Evolutionary conservation across 768 basidiomycete genomes (phyloP).

Genomic region (Candolleomyces aberdarensis): DNA sequence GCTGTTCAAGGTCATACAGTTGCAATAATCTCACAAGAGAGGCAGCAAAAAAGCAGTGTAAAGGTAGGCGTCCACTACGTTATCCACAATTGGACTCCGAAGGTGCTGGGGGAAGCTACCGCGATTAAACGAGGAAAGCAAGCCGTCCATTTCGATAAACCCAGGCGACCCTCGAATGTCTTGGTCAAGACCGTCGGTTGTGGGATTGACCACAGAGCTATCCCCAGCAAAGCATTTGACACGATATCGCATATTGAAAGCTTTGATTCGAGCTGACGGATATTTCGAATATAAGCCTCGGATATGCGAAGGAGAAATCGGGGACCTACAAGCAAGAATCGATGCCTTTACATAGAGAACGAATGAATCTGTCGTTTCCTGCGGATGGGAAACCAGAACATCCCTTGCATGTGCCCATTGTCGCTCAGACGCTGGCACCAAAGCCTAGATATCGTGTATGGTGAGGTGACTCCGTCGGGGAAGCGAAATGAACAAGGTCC

Average conservation of each 20-base stretch:
- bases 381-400: slow-evolving; percentile 58
- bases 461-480: background rate
- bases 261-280: slow-evolving; percentile 42
- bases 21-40: slow-evolving; percentile 30
- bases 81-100: slow-evolving; percentile 52
- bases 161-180: slow-evolving; percentile 60
- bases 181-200: slow-evolving; percentile 36
- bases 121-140: slow-evolving; percentile 49
- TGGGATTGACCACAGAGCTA: slow-evolving; percentile 37
- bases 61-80: slow-evolving; percentile 57
- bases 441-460: slow-evolving; percentile 26
- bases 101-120: slow-evolving; percentile 55
- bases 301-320: background rate
- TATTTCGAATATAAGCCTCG: background rate
- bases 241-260: slow-evolving; percentile 65
- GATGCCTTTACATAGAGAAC: slow-evolving; percentile 67
- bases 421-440: slow-evolving; percentile 48
- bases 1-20: background rate
- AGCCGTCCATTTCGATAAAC: slow-evolving; percentile 60
- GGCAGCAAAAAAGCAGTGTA: slow-evolving; percentile 47
- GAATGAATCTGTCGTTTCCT: slow-evolving; percentile 66
- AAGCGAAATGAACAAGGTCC: slow-evolving; percentile 10
- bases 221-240: slow-evolving; percentile 60
- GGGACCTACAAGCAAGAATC: slow-evolving; percentile 53
- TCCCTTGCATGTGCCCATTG: slow-evolving; percentile 67